Evolutionary conservation across 345 rosid species (phyloP).

Genomic region (Cochlearia excelsa): DNA sequence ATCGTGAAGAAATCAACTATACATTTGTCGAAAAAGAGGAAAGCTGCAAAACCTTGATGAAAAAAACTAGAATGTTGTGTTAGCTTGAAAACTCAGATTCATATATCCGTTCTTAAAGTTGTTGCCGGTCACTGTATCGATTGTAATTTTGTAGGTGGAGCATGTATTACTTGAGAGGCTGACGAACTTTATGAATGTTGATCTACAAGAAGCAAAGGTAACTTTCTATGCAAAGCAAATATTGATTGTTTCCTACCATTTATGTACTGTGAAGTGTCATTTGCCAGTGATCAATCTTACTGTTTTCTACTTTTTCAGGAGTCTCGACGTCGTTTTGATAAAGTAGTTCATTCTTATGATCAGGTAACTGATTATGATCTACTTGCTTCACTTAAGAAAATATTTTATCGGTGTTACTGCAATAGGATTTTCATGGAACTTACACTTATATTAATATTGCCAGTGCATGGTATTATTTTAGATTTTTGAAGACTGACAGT

Average conservation of each 20-base stretch:
- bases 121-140: constrained; percentile 26
- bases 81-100: too few relatives aligned
- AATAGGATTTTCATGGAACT: too few relatives aligned
- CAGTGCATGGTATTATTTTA: too few relatives aligned
- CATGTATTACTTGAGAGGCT: constrained; percentile 74
- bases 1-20: too few relatives aligned
- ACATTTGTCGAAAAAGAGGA: too few relatives aligned
- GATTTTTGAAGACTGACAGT: background rate
- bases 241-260: background rate
- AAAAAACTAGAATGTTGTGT: too few relatives aligned
- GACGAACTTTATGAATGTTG: constrained; percentile 58
- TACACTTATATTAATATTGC: too few relatives aligned
- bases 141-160: constrained; percentile 53
- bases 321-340: constrained; percentile 66
- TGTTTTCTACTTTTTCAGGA: constrained; percentile 51
- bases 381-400: background rate
- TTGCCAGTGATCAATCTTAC: background rate
- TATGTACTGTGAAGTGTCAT: background rate
- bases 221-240: constrained; percentile 4
- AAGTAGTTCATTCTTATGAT: constrained; percentile 60
- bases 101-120: too few relatives aligned
- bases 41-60: too few relatives aligned
- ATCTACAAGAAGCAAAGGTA: constrained; percentile 83
- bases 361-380: constrained; percentile 53
- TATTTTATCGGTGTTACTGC: too few relatives aligned